A percentile compares a stretch with the other conserved stretches of the same genome.
phyloP scores from a whole-genome alignment of 768 basidiomycete species.

The Boletus sp. region DNA sequence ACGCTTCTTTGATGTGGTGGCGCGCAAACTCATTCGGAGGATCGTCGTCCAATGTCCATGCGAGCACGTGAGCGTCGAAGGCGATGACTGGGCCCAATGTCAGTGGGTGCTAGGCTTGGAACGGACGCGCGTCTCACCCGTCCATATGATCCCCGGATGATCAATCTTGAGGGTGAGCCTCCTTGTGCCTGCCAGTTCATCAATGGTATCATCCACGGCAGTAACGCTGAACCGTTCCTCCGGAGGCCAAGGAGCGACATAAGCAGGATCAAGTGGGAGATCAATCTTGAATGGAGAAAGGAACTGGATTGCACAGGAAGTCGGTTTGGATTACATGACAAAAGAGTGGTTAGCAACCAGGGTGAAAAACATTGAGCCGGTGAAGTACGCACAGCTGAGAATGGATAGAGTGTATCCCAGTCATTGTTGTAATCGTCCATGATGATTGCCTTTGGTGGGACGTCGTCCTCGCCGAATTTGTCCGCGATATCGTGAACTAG shows the following conservation, averaged over 20 bases:
- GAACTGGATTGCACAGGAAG: slow-evolving; percentile 46
- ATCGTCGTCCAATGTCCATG: slow-evolving; percentile 77
- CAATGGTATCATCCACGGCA: slow-evolving; percentile 53
- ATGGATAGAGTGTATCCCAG: slow-evolving; percentile 86
- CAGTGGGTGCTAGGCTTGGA: not conserved
- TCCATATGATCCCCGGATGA: slow-evolving; percentile 87
- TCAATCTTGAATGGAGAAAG: slow-evolving; percentile 80
- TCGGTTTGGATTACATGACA: not conserved
- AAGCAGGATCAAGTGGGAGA: slow-evolving; percentile 47
- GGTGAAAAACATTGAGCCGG: not conserved
- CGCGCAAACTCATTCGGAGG: slow-evolving; percentile 73
- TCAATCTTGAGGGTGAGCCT: slow-evolving; percentile 64
- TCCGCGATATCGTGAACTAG: slow-evolving; percentile 61
- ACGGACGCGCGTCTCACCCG: slow-evolving; percentile 43
- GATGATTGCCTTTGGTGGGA: slow-evolving; percentile 41
- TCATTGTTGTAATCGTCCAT: slow-evolving; percentile 81
- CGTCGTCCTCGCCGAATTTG: slow-evolving; percentile 50
- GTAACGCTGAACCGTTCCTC: slow-evolving; percentile 49
- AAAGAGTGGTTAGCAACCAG: not conserved
- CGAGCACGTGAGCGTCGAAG: slow-evolving; percentile 85
- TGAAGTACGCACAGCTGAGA: slow-evolving; percentile 54
- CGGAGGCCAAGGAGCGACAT: slow-evolving; percentile 48
- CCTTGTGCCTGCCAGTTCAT: slow-evolving; percentile 59
- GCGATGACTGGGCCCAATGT: slow-evolving; percentile 57
- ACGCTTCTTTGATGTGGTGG: slow-evolving; percentile 91